phyloP scores from a whole-genome alignment of 352 stramenopile genomes.

The Aphanomyces euteiches region DNA sequence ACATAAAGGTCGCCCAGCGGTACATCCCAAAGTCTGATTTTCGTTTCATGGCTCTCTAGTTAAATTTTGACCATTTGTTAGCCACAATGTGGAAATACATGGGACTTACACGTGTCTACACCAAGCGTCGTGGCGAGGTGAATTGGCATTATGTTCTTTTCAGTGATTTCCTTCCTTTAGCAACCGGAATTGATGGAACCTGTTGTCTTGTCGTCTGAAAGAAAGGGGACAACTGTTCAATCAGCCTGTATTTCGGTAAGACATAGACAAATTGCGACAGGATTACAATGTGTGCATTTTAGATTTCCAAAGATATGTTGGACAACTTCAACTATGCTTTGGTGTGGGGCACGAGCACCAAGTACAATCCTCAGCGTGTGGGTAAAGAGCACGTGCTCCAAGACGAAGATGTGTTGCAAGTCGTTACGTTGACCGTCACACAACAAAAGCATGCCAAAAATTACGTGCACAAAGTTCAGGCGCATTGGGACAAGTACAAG shows the following conservation, averaged over 20 bases:
- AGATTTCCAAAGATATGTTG: constrained; percentile 90
- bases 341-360: constrained; percentile 97
- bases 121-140: constrained; percentile 81
- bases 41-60: constrained; percentile 45
- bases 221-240: constrained; percentile 75
- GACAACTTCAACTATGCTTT: constrained; percentile 98
- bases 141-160: constrained; percentile 1
- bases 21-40: constrained; percentile 34
- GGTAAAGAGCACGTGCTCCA: constrained; percentile 93
- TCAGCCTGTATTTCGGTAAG: constrained; percentile 80
- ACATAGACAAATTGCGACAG: no score
- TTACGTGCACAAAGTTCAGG: constrained; percentile 94
- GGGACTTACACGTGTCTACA: constrained; percentile 86
- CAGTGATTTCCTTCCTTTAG: constrained; percentile 33
- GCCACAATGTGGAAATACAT: constrained; percentile 89
- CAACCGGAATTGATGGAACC: constrained; percentile 69
- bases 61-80: constrained; percentile 95
- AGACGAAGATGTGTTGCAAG: constrained; percentile 98
- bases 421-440: constrained; percentile 98
- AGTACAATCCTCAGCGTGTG: constrained; percentile 96
- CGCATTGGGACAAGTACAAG: constrained; percentile 96
- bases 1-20: constrained; percentile 63
- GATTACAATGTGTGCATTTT: neutral
- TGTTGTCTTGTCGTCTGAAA: constrained; percentile 79
- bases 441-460: constrained; percentile 98